phyloP scores from a whole-genome alignment of 1,139 yeast genomes.

The Debaryomycetaceae sp. region DNA sequence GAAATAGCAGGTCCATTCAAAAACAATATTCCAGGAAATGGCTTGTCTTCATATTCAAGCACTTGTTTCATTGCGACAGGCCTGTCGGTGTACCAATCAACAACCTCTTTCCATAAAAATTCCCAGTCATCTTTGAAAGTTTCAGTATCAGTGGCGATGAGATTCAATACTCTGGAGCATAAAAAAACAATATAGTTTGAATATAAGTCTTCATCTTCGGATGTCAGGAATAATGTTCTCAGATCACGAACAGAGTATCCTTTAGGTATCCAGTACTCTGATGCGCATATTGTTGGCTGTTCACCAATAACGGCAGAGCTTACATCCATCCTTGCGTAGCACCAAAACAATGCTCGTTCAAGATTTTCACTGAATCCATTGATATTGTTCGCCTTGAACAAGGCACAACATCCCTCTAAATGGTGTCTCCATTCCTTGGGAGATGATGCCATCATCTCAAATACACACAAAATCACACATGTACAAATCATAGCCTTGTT shows the following conservation, averaged over 20 bases:
- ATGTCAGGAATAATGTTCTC: slow-evolving; percentile 15
- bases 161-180: slow-evolving; percentile 30
- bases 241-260: slow-evolving; percentile 19
- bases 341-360: slow-evolving; percentile 35
- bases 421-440: slow-evolving; percentile 35
- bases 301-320: slow-evolving; percentile 32
- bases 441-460: slow-evolving; percentile 31
- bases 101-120: slow-evolving; percentile 29
- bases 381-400: slow-evolving; percentile 32
- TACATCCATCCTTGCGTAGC: slow-evolving; percentile 38
- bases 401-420: slow-evolving; percentile 34
- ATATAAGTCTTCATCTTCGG: slow-evolving; percentile 30
- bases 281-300: slow-evolving; percentile 27
- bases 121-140: slow-evolving; percentile 33
- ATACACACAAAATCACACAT: slow-evolving; percentile 30
- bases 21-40: slow-evolving; percentile 34
- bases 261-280: slow-evolving; percentile 30
- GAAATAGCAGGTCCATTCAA: slow-evolving; percentile 37
- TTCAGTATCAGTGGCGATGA: slow-evolving; percentile 17
- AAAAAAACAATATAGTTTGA: slow-evolving; percentile 38
- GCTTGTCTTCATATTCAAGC: slow-evolving; percentile 20
- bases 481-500: slow-evolving; percentile 19
- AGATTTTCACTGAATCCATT: slow-evolving; percentile 31
- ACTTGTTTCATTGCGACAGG: slow-evolving; percentile 28
- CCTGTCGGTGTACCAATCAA: slow-evolving; percentile 30